phyloP scores from a whole-genome alignment of 345 rosid species.

The Aurinia saxatilis region DNA sequence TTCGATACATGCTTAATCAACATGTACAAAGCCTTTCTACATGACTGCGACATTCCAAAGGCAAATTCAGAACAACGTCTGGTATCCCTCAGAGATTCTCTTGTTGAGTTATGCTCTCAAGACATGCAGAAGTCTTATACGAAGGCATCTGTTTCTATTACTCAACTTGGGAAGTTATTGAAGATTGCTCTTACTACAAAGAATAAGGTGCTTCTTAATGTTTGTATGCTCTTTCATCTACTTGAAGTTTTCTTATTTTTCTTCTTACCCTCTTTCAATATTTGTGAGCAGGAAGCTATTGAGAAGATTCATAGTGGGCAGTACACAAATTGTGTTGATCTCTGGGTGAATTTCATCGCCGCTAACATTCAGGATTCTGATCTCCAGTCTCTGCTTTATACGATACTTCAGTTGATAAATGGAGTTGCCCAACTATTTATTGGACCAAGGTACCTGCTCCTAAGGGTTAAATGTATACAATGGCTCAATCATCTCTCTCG shows the following conservation, averaged over 20 bases:
- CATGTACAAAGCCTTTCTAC: conserved; percentile 60
- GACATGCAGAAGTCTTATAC: conserved; percentile 66
- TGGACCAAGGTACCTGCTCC: conserved; percentile 85
- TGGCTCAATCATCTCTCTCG: conserved; percentile 78
- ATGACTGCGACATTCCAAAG: conserved; percentile 53
- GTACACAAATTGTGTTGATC: conserved; percentile 66
- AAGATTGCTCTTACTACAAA: conserved; percentile 59
- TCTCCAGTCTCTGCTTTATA: conserved; percentile 61
- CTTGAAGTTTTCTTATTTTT: background rate
- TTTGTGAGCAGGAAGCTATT: conserved; percentile 63
- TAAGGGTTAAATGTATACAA: conserved; percentile 73
- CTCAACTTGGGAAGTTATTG: conserved; percentile 67
- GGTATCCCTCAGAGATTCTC: conserved; percentile 53
- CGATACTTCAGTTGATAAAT: conserved; percentile 64
- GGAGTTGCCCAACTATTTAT: conserved; percentile 71
- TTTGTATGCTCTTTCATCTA: background rate
- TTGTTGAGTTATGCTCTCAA: conserved; percentile 68
- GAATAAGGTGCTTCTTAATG: conserved; percentile 48
- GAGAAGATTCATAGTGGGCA: conserved; percentile 80
- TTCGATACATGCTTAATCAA: conserved; percentile 52
- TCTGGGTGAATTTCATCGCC: conserved; percentile 77
- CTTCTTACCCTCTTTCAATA: conserved; percentile 21
- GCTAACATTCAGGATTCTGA: conserved; percentile 46
- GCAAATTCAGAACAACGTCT: conserved; percentile 37
- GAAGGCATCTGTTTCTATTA: conserved; percentile 52